These are phyloP conservation scores for Neurospora tetraspora DNA, from an alignment of 495 filamentous ascomycete genomes.

Conservation along the genomic window DNA sequence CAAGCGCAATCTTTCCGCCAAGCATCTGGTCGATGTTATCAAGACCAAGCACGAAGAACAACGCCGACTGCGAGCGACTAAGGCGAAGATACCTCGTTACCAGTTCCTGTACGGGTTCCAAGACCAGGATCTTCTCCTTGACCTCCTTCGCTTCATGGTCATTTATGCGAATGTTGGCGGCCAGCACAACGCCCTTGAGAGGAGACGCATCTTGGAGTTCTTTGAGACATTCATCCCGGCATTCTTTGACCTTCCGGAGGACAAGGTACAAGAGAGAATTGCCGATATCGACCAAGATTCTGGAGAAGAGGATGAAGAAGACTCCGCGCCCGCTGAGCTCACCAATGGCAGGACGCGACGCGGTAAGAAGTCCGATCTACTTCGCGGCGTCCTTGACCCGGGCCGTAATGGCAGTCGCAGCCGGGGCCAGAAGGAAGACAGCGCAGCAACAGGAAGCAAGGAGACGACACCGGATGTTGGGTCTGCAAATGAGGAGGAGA, in stretches of 20 bases:
- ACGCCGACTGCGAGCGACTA: constrained; percentile 51
- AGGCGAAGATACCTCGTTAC: constrained; percentile 48
- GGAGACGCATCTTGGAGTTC: constrained; percentile 67
- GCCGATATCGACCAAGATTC: constrained; percentile 55
- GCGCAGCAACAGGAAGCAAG: constrained; percentile 61
- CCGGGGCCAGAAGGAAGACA: constrained; percentile 62
- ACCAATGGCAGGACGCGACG: constrained; percentile 53
- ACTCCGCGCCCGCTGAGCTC: constrained; percentile 41
- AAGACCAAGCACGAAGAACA: constrained; percentile 82
- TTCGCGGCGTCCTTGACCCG: constrained; percentile 76
- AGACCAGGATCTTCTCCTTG: constrained; percentile 71
- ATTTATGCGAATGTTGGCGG: constrained; percentile 60
- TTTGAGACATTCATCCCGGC: constrained; percentile 78
- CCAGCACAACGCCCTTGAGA: constrained; percentile 58
- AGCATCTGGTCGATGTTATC: constrained; percentile 76
- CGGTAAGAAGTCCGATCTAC: constrained; percentile 67
- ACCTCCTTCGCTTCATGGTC: constrained; percentile 71
- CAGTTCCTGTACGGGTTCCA: constrained; percentile 65
- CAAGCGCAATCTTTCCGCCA: constrained; percentile 81
- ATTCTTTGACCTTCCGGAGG: constrained; percentile 78
- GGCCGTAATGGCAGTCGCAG: constrained; percentile 52
- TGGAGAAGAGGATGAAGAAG: constrained; percentile 62
- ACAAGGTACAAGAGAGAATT: constrained; percentile 66
- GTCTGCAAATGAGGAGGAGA: constrained; percentile 59
- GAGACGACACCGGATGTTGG: constrained; percentile 76